A percentile compares a stretch with the other conserved stretches of the same genome.
These are phyloP conservation scores for Flaveria trinervia DNA, from an alignment of 129 eudicot genomes.

Conservation along the genomic window DNA sequence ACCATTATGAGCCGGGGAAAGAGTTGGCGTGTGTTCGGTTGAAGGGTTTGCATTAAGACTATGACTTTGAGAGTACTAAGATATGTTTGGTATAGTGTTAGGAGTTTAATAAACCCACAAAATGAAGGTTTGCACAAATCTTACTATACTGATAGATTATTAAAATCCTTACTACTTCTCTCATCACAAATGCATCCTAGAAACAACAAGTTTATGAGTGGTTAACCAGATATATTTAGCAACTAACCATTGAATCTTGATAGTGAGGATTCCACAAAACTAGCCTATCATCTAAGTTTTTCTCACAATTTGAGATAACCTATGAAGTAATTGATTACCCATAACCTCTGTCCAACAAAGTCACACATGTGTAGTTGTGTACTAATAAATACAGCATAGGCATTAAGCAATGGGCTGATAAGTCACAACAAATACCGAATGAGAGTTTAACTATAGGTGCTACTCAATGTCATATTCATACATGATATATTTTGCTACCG, in stretches of 20 bases:
- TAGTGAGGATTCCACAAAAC: neutral
- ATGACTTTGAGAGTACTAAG: neutral
- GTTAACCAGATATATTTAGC: conserved; percentile 1
- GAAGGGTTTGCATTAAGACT: neutral
- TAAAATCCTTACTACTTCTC: neutral
- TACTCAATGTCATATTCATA: too few species aligned
- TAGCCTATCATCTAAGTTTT: too few species aligned
- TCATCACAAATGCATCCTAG: neutral
- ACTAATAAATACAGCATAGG: too few species aligned
- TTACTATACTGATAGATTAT: neutral
- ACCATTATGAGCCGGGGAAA: neutral
- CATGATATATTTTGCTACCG: too few species aligned
- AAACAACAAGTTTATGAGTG: neutral
- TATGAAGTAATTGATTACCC: too few species aligned
- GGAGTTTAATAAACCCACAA: neutral
- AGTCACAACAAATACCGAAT: too few species aligned
- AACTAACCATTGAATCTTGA: neutral
- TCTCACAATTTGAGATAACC: too few species aligned
- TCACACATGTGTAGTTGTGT: too few species aligned
- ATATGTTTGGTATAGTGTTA: neutral
- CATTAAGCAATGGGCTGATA: too few species aligned
- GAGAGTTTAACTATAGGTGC: too few species aligned
- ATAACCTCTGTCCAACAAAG: too few species aligned
- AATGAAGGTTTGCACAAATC: neutral
- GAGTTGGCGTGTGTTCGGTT: neutral